Conservation (phyloP, 2,329 filamentous ascomycete species). For the Cercospora sesami region DNA sequence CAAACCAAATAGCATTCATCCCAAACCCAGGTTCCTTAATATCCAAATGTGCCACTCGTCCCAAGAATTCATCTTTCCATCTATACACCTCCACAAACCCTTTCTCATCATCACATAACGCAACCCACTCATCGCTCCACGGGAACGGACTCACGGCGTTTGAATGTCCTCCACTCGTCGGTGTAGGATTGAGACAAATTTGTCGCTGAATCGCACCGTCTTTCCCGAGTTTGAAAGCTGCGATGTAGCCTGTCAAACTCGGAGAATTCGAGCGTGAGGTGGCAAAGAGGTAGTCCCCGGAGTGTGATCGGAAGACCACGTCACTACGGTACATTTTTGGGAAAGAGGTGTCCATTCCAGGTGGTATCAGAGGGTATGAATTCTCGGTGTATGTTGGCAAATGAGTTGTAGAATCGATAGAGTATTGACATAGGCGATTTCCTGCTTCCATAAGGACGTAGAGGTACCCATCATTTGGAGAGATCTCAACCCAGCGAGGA, state of each 20-base stretch:
- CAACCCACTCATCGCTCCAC: constrained; percentile 87
- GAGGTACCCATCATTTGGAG: constrained; percentile 73
- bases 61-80: constrained; percentile 79
- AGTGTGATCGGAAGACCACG: constrained; percentile 71
- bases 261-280: constrained; percentile 77
- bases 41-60: constrained; percentile 71
- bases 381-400: constrained; percentile 77
- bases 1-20: constrained; percentile 97
- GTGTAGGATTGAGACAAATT: constrained; percentile 78
- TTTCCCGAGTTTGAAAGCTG: constrained; percentile 70
- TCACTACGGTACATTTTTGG: constrained; percentile 78
- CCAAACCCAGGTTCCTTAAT: constrained; percentile 87
- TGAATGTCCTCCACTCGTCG: constrained; percentile 82
- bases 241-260: constrained; percentile 76
- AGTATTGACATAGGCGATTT: constrained; percentile 78
- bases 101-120: constrained; percentile 83
- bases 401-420: constrained; percentile 71
- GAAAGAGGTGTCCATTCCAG: constrained; percentile 57
- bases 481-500: constrained; percentile 84
- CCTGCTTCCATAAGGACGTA: constrained; percentile 90
- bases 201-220: constrained; percentile 71
- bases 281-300: constrained; percentile 75
- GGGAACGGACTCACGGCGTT: constrained; percentile 84
- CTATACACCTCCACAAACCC: constrained; percentile 86
- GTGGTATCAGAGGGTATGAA: constrained; percentile 75